These are phyloP conservation scores for Boletellus deceptivus DNA, from an alignment of 1,284 basidiomycete genomes.

Conservation along the genomic window DNA sequence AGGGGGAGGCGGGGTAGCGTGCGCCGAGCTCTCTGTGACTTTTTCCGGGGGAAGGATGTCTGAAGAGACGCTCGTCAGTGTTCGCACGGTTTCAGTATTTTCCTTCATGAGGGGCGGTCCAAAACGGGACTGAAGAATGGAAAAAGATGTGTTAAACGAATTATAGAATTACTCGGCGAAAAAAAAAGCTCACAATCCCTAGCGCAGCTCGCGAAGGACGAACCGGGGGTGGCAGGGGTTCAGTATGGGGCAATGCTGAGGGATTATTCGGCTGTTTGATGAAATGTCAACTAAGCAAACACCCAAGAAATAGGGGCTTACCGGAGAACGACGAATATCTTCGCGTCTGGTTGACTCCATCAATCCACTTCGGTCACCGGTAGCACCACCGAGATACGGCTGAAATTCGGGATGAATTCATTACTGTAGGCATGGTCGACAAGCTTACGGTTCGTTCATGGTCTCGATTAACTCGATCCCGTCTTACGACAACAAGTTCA, in stretches of 20 bases:
- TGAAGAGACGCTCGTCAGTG: slow-evolving; percentile 9
- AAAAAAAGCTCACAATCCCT: slow-evolving; percentile 18
- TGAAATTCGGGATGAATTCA: slow-evolving; percentile 11
- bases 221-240: slow-evolving; percentile 5
- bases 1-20: slow-evolving; percentile 28
- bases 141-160: neutral
- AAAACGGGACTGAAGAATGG: slow-evolving; percentile 29
- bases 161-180: neutral
- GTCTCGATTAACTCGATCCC: slow-evolving; percentile 18
- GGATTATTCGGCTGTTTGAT: slow-evolving; percentile 10
- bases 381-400: slow-evolving; percentile 12
- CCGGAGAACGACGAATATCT: slow-evolving; percentile 16
- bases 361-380: slow-evolving; percentile 3
- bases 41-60: slow-evolving; percentile 19
- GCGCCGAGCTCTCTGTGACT: slow-evolving; percentile 18
- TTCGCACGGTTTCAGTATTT: slow-evolving; percentile 7
- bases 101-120: slow-evolving; percentile 31
- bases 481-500: slow-evolving; percentile 23
- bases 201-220: slow-evolving; percentile 21
- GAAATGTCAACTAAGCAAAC: slow-evolving; percentile 7
- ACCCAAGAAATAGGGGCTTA: slow-evolving; percentile 2
- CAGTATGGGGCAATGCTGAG: slow-evolving; percentile 8
- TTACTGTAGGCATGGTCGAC: neutral
- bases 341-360: slow-evolving; percentile 11
- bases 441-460: slow-evolving; percentile 24